Base-by-base conservation (phyloP, 2,329 filamentous ascomycete species). In the Didymella pomorum region DNA sequence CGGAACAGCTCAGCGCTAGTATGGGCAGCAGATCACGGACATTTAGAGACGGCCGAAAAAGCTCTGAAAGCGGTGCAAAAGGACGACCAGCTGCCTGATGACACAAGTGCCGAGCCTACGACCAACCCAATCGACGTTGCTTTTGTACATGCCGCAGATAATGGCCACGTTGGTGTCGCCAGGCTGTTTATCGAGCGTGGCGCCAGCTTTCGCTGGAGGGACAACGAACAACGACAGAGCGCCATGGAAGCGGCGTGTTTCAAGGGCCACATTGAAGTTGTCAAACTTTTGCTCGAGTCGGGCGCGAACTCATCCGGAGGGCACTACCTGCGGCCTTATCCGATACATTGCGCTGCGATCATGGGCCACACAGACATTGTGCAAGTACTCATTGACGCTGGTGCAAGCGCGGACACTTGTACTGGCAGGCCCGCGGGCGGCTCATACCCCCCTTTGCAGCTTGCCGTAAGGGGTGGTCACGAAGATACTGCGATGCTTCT, bases 321-420 rank as follows among this genome's bases (percentile, higher is more conserved):
- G 8, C 20, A 25, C 21, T 5, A 23, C 10, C 21, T 9, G 6
- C 18, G 21, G 23, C 33, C 46, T 18, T 41, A 28, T 21, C n/a
- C 46, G 9, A 49, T 49, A 10, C 46, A 49, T 29, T 39, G 11
- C 21, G 46, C 46, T 7, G 46, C 46, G 23, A 49, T 39, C 33
- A 20, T 16, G 23, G 46, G 46, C 33, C 33, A 49, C n/a, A 41
- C n/a, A 14, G 46, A 49, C 2, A 29, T 49, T 33, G 46, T 49
- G 1, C 2, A 20, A 18, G 21, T 41, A 16, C 46, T 49, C 33
- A 29, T 49, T 7, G 25, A 49, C 23, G 23, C 46, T 12, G 46
- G 33, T 28, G 33, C 18, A 23, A 29, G 23, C 18, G 18, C 16
- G 10, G 33, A 49, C 14, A 49, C 18, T 2, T 49, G 46, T 16